These are phyloP conservation scores for Suhomyces terraborum DNA, from an alignment of 1,139 yeast species.

Conservation along the genomic window DNA sequence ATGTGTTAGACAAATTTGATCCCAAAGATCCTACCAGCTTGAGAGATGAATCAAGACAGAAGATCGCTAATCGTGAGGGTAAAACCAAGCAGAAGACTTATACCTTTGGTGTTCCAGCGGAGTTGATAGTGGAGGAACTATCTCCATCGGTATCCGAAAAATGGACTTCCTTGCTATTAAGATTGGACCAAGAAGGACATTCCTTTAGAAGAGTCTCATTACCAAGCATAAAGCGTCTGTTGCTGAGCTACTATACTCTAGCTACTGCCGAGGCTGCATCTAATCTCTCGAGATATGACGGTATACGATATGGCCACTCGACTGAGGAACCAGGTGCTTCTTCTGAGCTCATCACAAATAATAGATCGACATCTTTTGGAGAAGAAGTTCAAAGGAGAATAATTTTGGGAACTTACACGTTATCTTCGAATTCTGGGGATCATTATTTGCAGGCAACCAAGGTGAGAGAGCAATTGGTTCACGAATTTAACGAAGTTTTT, in stretches of 20 bases:
- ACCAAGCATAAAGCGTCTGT: conserved; percentile 64
- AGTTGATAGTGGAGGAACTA: conserved; percentile 61
- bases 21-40: conserved; percentile 80
- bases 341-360: conserved; percentile 49
- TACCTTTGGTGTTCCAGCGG: conserved; percentile 67
- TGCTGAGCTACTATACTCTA: conserved; percentile 85
- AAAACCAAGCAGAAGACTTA: neutral
- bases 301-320: conserved; percentile 76
- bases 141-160: conserved; percentile 45
- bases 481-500: conserved; percentile 70
- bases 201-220: conserved; percentile 62
- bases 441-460: conserved; percentile 78
- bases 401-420: conserved; percentile 79
- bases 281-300: conserved; percentile 86
- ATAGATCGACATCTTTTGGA: conserved; percentile 72
- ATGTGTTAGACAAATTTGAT: conserved; percentile 61
- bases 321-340: conserved; percentile 23
- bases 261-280: conserved; percentile 96
- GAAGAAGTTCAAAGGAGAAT: conserved; percentile 81
- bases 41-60: conserved; percentile 35
- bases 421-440: conserved; percentile 75
- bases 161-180: conserved; percentile 45
- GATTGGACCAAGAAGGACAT: conserved; percentile 53
- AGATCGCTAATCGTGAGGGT: conserved; percentile 16
- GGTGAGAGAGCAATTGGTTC: conserved; percentile 58